Evolutionary conservation across 2,329 filamentous ascomycete species (phyloP), one percentile per base, ranked within the genome.

Genomic region (Dactylonectria macrodidyma): DNA sequence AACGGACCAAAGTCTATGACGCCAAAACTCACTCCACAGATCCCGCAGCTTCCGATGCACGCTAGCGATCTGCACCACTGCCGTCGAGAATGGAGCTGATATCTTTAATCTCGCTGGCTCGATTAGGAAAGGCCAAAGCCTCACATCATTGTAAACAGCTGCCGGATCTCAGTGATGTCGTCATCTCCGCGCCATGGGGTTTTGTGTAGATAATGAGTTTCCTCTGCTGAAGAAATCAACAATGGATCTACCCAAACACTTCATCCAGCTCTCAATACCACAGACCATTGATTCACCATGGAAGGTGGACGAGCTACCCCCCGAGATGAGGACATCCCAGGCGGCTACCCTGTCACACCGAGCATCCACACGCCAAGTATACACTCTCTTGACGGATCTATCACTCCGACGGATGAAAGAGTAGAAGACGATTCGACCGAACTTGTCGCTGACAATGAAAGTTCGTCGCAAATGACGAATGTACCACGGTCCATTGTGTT

Each of bases 301-400:
- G 65, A 68, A 10, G 72, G 70, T 51, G 67, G 72, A 41, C 65
- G 55, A 55, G 69, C 73, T 59, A 76, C 74, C 26, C 74, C 74
- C 1, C 54, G 70, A 68, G 70, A 71, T 61, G 65, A 74, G 41
- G 74, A 76, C 50, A 74, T 76, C 60, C 74, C 74, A 1, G 74
- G 74, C n/a, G 74, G 74, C 44, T 76, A 67, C 19, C 74, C 74
- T 3, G 71, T 68, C 11, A 76, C 74, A 52, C 74, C 74, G 22
- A 73, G 74, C 56, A 36, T 68, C n/a, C 64, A 54, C 9, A 41
- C 38, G 16, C 12, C 38, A 16, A 41, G 38, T 54, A 30, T 69
- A 14, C 62, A 57, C 10, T 71, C 71, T 3, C 54, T 71, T 26
- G 48, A 62, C 38, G 60, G 58, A 3, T 52, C 65, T 19, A 65